phyloP scores from a whole-genome alignment of 768 basidiomycete species.

The Artomyces pyxidatus region DNA sequence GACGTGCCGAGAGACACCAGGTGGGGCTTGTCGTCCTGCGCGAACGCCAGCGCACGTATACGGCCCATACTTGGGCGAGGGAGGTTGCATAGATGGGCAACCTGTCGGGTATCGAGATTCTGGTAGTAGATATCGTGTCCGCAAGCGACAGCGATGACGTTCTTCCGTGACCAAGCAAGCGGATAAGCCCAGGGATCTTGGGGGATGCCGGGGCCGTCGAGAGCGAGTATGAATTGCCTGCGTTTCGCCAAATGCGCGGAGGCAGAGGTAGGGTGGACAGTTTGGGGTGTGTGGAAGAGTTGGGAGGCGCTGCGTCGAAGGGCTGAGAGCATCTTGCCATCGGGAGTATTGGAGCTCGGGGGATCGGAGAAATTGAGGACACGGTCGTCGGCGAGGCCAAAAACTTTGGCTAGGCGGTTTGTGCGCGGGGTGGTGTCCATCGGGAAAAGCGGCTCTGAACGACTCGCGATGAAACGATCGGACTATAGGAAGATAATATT shows the following conservation, averaged over 20 bases:
- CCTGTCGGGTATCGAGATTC: constrained; percentile 45
- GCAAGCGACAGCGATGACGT: constrained; percentile 58
- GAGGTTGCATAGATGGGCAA: constrained; percentile 42
- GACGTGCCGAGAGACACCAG: constrained; percentile 46
- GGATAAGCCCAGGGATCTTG: constrained; percentile 46
- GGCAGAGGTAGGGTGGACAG: constrained; percentile 37
- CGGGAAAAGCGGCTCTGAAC: constrained; percentile 43
- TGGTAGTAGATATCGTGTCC: constrained; percentile 53
- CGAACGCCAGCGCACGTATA: constrained; percentile 47
- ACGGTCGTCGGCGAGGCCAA: constrained; percentile 50
- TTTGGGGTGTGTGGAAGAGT: constrained; percentile 33
- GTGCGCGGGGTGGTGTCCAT: constrained; percentile 59
- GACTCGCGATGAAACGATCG: constrained; percentile 53
- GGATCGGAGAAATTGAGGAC: constrained; percentile 45
- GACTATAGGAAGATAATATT: constrained; percentile 28
- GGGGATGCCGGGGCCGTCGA: constrained; percentile 60
- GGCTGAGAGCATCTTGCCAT: constrained; percentile 36
- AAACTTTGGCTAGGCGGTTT: constrained; percentile 54
- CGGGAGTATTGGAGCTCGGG: constrained; percentile 21
- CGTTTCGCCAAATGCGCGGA: constrained; percentile 47
- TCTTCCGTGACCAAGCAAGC: constrained; percentile 52
- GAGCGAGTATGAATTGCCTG: constrained; percentile 46
- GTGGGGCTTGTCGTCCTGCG: constrained; percentile 29
- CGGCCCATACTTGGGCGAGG: constrained; percentile 24
- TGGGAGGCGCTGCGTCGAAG: constrained; percentile 46